phyloP scores from a whole-genome alignment of 345 rosid species.

The Clarkia xantiana region DNA sequence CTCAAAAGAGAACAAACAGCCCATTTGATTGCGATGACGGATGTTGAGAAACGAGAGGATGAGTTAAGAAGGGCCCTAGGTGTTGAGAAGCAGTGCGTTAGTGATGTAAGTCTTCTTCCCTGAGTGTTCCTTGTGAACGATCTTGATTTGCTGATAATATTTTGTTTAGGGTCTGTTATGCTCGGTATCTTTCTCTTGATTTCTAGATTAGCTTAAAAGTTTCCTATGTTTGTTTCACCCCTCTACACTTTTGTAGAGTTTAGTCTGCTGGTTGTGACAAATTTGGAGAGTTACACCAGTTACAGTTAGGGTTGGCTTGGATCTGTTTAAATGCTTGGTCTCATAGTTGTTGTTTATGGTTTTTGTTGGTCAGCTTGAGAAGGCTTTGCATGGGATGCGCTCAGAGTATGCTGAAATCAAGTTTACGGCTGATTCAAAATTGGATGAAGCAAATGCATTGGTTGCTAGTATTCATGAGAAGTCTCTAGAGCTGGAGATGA shows the following conservation, averaged over 20 bases:
- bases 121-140: neutral
- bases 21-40: conserved; percentile 50
- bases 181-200: no score
- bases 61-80: conserved; percentile 77
- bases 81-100: conserved; percentile 80
- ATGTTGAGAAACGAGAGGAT: conserved; percentile 77
- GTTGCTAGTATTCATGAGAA: conserved; percentile 64
- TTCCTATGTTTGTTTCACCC: no score
- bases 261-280: no score
- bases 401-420: conserved; percentile 81
- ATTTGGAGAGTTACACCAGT: neutral
- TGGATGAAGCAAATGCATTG: conserved; percentile 82
- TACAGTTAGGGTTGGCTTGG: neutral
- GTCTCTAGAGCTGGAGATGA: conserved; percentile 73
- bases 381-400: conserved; percentile 70
- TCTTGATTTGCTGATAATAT: neutral
- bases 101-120: conserved; percentile 45
- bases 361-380: conserved; percentile 45
- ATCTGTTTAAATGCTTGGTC: neutral
- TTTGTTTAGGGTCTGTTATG: neutral
- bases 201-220: no score
- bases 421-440: conserved; percentile 78
- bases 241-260: no score
- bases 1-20: conserved; percentile 65
- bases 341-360: neutral